A percentile compares a stretch with the other conserved stretches of the same genome.
Conservation (phyloP, 768 basidiomycete genomes). For the Russula dissimulans region DNA sequence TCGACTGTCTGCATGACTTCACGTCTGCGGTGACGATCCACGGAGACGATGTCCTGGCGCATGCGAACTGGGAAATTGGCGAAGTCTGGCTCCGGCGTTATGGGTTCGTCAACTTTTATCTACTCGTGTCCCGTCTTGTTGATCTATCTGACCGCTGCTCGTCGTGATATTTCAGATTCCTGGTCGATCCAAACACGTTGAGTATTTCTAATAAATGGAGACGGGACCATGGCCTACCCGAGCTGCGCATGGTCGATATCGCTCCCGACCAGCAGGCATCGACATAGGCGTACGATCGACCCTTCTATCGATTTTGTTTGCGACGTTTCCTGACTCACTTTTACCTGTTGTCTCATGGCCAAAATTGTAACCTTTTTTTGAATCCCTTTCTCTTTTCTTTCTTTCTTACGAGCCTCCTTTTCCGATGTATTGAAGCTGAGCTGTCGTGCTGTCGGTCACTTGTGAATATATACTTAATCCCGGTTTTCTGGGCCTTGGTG, state of each 20-base stretch:
- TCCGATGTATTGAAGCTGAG: neutral
- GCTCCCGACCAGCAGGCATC: constrained; percentile 20
- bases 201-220: constrained; percentile 82
- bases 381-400: neutral
- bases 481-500: neutral
- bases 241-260: constrained; percentile 52
- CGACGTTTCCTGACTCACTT: neutral
- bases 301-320: neutral
- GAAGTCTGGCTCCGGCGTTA: constrained; percentile 80
- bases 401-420: neutral
- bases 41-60: constrained; percentile 86
- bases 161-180: constrained; percentile 41
- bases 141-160: neutral
- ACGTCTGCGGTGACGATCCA: constrained; percentile 64
- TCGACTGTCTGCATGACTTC: constrained; percentile 72
- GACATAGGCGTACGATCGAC: neutral
- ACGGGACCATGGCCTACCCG: constrained; percentile 67
- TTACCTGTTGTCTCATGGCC: neutral
- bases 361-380: neutral
- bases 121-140: neutral
- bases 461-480: constrained; percentile 12
- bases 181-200: constrained; percentile 66
- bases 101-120: constrained; percentile 41
- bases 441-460: neutral
- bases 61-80: constrained; percentile 82